A percentile compares a stretch with the other conserved stretches of the same genome.
Conservation (phyloP, 2,329 filamentous ascomycete genomes). For the Ramichloridium luteum region DNA sequence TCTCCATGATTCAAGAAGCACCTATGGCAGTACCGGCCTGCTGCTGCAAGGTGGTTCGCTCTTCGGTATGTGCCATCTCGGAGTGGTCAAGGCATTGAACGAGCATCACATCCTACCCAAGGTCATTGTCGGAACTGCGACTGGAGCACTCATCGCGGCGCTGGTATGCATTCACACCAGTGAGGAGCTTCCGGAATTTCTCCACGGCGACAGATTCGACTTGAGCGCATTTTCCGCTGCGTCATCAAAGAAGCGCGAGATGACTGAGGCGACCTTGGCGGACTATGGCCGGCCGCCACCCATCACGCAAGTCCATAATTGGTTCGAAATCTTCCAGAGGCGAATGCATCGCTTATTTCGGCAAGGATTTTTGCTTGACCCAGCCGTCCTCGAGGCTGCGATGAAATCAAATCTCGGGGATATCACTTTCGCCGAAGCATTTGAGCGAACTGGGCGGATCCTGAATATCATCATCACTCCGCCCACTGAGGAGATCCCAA, state of each 20-base stretch:
- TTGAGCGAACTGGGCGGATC: conserved; percentile 68
- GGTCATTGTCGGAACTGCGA: conserved; percentile 84
- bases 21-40: conserved; percentile 71
- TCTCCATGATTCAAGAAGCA: conserved; percentile 77
- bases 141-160: conserved; percentile 78
- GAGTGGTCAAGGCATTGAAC: conserved; percentile 70
- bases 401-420: conserved; percentile 78
- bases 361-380: conserved; percentile 75
- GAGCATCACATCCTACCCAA: conserved; percentile 65
- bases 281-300: conserved; percentile 56
- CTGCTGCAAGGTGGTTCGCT: conserved; percentile 77
- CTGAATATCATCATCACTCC: conserved; percentile 86
- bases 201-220: conserved; percentile 71
- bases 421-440: conserved; percentile 87
- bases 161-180: conserved; percentile 79
- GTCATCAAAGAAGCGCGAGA: conserved; percentile 19
- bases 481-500: conserved; percentile 63
- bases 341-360: conserved; percentile 56
- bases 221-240: conserved; percentile 59
- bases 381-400: conserved; percentile 68
- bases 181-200: conserved; percentile 64
- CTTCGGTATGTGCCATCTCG: conserved; percentile 85
- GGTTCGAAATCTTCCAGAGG: conserved; percentile 48
- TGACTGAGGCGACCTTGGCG: conserved; percentile 43
- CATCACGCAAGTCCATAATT: conserved; percentile 41